Evolutionary conservation across 768 basidiomycete genomes (phyloP).

Genomic region (Hypsizygus marmoreus): DNA sequence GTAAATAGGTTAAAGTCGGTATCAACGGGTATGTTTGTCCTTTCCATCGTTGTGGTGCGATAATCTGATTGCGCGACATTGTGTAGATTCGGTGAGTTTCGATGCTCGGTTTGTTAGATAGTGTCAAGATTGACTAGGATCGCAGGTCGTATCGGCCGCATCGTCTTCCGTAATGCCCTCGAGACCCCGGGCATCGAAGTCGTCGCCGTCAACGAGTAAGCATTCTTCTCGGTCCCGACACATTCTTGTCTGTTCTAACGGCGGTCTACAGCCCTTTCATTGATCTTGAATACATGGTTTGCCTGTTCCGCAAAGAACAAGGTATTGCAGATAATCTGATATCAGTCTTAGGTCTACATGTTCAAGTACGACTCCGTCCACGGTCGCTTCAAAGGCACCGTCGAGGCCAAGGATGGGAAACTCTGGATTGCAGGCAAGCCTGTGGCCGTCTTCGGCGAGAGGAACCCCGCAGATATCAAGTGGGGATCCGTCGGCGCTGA

Average conservation of each 20-base stretch:
- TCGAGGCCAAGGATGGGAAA: constrained; percentile 85
- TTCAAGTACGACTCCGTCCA: constrained; percentile 97
- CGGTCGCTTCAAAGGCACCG: constrained; percentile 86
- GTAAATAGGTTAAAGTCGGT: constrained; percentile 80
- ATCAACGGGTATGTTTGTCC: constrained; percentile 83
- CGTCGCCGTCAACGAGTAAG: constrained; percentile 93
- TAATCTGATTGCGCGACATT: constrained; percentile 18
- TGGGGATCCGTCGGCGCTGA: constrained; percentile 84
- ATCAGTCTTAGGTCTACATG: constrained; percentile 84
- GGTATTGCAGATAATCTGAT: neutral
- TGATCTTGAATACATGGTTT: constrained; percentile 92
- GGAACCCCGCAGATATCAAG: constrained; percentile 81
- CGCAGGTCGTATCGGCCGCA: constrained; percentile 97
- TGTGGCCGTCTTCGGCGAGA: constrained; percentile 81
- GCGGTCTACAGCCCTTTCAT: constrained; percentile 82
- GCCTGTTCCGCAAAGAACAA: constrained; percentile 16
- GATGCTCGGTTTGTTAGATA: neutral
- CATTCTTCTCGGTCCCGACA: constrained; percentile 2
- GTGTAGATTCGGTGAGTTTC: constrained; percentile 77
- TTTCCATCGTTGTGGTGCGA: constrained; percentile 5
- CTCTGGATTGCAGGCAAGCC: constrained; percentile 80
- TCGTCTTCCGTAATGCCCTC: constrained; percentile 94
- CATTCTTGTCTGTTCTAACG: constrained; percentile 3
- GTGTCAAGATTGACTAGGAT: constrained; percentile 9
- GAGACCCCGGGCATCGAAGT: constrained; percentile 75